Base-by-base conservation (phyloP, 129 eudicot genomes). In the Logfia minima region DNA sequence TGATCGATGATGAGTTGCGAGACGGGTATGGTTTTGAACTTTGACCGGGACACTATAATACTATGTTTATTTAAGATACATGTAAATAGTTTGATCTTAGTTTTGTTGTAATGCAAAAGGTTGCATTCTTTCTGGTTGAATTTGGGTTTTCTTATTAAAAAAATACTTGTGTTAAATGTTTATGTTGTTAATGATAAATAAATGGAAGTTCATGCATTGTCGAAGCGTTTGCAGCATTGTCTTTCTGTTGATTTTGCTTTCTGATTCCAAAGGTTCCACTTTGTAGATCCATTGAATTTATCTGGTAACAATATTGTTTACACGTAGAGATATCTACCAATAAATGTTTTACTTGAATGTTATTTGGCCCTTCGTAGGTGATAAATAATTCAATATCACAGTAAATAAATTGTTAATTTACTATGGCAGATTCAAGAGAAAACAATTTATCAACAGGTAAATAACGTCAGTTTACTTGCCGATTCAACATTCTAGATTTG, bases 1-100 rank as follows among this genome's bases (percentile, higher is more conserved):
- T 77, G 52, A 80, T 53, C 35, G 85, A 59, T 35, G 79, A 74
- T 70, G 89, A 82, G 79, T 66, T 84, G 56, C 84, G 81, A 81
- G 88, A 79, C 67, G 81, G 83, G 78, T 82, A 88, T 81, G 84
- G 86, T 84, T 80, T 81, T 86, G 87, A 91, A 74, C 77, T 86
- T 70, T 70, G 70, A 79, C 84, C 82, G 75, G 83, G 85, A 88
- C 14, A 18, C 4, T 66, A 43, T 18, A 19, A 32, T 77, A 28
- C 68, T 77, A 29, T 65, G 37, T 19, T 39, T 19, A 4, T 2
- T 26, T 60, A 53, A 81, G 77, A 61, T 64, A 61, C 35, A 24
- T 73, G 85, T 85, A 81, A 66, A 79, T 80, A 77, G 60, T 80
- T 75, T 74, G 18, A 67, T 80, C 63, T 66, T 80, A 74, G 37